These are phyloP conservation scores for Xylaria sp. DNA, from an alignment of 2,329 filamentous ascomycete genomes.

Conservation along the genomic window DNA sequence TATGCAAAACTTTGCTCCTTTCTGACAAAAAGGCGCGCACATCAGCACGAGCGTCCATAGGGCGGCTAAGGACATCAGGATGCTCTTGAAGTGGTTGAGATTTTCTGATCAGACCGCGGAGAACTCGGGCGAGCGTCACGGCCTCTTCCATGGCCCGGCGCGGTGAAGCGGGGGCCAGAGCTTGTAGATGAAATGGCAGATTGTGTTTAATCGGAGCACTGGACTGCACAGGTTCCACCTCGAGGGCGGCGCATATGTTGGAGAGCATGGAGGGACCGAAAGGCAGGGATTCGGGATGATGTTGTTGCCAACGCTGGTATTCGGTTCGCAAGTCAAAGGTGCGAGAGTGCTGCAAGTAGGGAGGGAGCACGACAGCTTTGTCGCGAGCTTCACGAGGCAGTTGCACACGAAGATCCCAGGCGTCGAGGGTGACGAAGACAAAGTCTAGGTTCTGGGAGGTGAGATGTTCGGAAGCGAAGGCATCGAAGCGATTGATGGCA, in stretches of 20 bases:
- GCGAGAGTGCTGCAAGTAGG: constrained; percentile 96
- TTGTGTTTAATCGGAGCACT: constrained; percentile 99
- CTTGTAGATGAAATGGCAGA: constrained; percentile 95
- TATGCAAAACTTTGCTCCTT: constrained; percentile 96
- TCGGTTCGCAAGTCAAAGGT: constrained; percentile 97
- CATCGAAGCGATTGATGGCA: constrained; percentile 92
- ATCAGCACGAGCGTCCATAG: constrained; percentile 96
- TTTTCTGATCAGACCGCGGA: constrained; percentile 92
- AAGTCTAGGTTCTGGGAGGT: constrained; percentile 92
- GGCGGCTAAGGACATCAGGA: constrained; percentile 89
- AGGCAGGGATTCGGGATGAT: constrained; percentile 95
- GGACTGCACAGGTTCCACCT: constrained; percentile 96
- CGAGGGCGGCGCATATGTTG: constrained; percentile 97
- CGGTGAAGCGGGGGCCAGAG: constrained; percentile 91
- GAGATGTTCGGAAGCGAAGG: constrained; percentile 90
- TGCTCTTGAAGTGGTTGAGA: constrained; percentile 94
- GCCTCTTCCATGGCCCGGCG: constrained; percentile 98
- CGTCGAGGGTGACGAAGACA: constrained; percentile 96
- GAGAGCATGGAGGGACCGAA: constrained; percentile 95
- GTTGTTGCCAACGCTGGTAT: constrained; percentile 98
- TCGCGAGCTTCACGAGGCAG: constrained; percentile 96
- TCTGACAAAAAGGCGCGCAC: constrained; percentile 95
- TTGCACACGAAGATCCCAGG: constrained; percentile 98
- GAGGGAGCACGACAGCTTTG: constrained; percentile 94
- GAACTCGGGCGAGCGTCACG: constrained; percentile 88